Evolutionary conservation across 495 filamentous ascomycete species (phyloP).

Genomic region (Penicillium taxi): DNA sequence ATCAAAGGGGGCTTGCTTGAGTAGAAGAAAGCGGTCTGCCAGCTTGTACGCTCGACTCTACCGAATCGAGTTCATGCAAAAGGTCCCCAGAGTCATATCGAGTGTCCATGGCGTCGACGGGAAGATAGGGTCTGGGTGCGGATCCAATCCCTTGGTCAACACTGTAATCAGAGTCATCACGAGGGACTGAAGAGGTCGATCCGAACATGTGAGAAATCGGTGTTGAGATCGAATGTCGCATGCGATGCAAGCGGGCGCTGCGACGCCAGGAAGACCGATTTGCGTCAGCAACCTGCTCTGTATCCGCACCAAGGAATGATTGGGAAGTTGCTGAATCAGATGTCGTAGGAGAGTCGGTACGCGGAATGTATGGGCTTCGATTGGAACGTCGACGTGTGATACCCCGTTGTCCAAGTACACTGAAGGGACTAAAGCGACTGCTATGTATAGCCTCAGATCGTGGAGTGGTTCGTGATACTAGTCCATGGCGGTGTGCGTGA

Average conservation of each 20-base stretch:
- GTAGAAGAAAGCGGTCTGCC: conserved; percentile 15
- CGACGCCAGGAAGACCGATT: conserved; percentile 37
- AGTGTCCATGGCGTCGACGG: conserved; percentile 29
- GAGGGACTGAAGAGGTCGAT: conserved; percentile 11
- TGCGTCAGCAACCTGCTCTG: conserved; percentile 23
- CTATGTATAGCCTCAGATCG: conserved; percentile 31
- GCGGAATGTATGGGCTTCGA: conserved; percentile 30
- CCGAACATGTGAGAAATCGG: conserved; percentile 43
- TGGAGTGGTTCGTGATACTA: conserved; percentile 32
- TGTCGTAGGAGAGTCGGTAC: conserved; percentile 21
- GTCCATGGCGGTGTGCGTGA: conserved; percentile 42
- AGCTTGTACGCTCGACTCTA: conserved; percentile 25
- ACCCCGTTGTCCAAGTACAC: conserved; percentile 31
- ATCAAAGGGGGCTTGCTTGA: conserved; percentile 19
- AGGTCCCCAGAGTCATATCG: conserved; percentile 34
- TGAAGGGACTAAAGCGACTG: conserved; percentile 39
- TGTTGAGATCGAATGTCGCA: conserved; percentile 37
- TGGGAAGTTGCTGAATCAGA: conserved; percentile 19
- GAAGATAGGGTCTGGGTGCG: too few relatives aligned
- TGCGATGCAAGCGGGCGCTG: conserved; percentile 34
- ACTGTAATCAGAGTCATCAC: conserved; percentile 6
- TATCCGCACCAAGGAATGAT: conserved; percentile 17
- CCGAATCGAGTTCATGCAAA: conserved; percentile 37
- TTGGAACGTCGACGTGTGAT: conserved; percentile 32
- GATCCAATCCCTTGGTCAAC: too few relatives aligned